Conservation (phyloP, 2,329 filamentous ascomycete species). For the Cordyceps tenuipes region DNA sequence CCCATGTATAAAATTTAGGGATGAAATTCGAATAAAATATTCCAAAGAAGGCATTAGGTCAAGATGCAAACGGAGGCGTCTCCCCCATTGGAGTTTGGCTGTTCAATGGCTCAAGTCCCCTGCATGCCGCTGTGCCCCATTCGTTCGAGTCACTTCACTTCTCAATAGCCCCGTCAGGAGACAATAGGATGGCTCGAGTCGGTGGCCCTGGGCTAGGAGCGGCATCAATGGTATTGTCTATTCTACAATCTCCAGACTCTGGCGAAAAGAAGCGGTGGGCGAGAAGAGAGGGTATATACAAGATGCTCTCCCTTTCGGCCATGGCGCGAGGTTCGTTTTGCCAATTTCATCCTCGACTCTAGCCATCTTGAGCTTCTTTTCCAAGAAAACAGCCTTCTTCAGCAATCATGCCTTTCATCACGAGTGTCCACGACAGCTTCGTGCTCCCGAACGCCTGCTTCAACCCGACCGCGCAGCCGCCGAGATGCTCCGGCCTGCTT, state of each 20-base stretch:
- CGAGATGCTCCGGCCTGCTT: slow-evolving; percentile 7
- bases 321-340: not conserved
- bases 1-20: too few species aligned
- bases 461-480: not conserved
- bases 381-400: not conserved
- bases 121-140: not conserved
- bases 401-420: not conserved
- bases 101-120: not conserved
- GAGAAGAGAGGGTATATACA: not conserved
- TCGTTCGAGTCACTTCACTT: not conserved
- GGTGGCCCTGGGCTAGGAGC: not conserved
- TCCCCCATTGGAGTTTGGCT: not conserved
- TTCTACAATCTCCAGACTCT: not conserved
- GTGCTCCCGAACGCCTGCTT: slow-evolving; percentile 5
- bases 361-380: not conserved
- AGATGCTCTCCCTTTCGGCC: not conserved
- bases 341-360: not conserved
- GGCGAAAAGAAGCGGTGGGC: slow-evolving; percentile 1
- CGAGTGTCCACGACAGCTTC: not conserved
- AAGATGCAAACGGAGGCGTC: not conserved
- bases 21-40: not conserved
- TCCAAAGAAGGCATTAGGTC: not conserved
- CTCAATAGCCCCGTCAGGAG: not conserved
- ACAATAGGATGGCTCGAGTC: slow-evolving; percentile 2
- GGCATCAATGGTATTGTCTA: slow-evolving; percentile 3